These are phyloP conservation scores for Diaporthe aspalathi DNA, from an alignment of 2,329 filamentous ascomycete species.

Conservation along the genomic window DNA sequence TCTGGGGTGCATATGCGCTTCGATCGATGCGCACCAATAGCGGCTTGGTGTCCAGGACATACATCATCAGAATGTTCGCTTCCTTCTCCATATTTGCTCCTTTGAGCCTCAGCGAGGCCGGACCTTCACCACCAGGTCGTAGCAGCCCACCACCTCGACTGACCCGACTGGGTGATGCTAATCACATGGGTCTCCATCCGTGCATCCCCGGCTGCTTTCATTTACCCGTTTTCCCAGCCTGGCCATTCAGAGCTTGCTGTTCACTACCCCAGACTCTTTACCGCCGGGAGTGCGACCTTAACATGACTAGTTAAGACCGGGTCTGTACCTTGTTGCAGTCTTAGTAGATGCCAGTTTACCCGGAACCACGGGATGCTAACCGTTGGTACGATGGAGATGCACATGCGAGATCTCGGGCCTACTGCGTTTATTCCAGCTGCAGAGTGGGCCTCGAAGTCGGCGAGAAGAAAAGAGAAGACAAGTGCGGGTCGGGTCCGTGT, in stretches of 20 bases:
- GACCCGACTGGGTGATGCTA: not conserved
- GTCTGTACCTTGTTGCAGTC: not conserved
- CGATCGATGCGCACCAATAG: conserved; percentile 38
- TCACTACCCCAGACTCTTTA: conserved; percentile 17
- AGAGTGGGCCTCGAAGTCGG: conserved; percentile 13
- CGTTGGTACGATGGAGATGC: conserved; percentile 11
- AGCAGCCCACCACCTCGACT: conserved; percentile 12
- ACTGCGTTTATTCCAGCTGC: not conserved
- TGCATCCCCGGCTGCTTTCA: conserved; percentile 6
- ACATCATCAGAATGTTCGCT: not conserved
- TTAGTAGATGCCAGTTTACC: not conserved
- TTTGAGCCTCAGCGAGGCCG: conserved; percentile 29
- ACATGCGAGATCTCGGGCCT: conserved; percentile 19
- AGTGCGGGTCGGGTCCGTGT: conserved; percentile 11
- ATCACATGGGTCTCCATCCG: conserved; percentile 9
- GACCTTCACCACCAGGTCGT: conserved; percentile 22
- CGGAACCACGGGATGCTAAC: conserved; percentile 27
- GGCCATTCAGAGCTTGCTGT: conserved; percentile 5
- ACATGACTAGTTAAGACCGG: conserved; percentile 28
- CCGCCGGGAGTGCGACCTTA: conserved; percentile 12
- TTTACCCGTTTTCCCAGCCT: conserved; percentile 10
- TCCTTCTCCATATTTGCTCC: conserved; percentile 3
- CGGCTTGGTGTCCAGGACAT: conserved; percentile 3
- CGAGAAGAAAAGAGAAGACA: not conserved
- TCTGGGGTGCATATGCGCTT: conserved; percentile 37